Evolutionary conservation across 805 yeast genomes (phyloP), one percentile per base, ranked within the genome.

Genomic region (Ogataea chonburiensis): DNA sequence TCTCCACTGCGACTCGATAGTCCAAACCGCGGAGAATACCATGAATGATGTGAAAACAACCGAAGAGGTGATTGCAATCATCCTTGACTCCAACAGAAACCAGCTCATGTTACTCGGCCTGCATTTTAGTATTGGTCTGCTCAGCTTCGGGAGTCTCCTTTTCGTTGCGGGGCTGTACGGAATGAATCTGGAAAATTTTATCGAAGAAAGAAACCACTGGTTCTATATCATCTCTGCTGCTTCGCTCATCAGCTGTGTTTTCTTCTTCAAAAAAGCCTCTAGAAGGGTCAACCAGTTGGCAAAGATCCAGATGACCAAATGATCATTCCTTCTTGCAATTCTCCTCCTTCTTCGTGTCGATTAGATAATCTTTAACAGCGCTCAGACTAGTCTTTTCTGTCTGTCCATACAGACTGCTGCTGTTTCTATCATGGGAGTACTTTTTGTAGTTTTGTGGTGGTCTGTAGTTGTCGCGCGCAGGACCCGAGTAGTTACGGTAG

Each of bases 1-100:
- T 51, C 81, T 82, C 34, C 94, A 91, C 37, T 76, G 86, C 41
- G 98, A 91, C 63, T 97, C 94, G 52, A 85, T 93, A 45, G 97
- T 91, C 2, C 98, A 93, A 58, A 84, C 85, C 3, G 83, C 82
- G 14, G 93, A 82, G 45, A 84, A 76, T 46, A 64, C 86, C 23
- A 73, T 79, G 20, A 74, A 84, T n/a, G 89, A 91, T 56, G 91
- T 93, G 37, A 77, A 77, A 45, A 86, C 95, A 14, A 89, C 97
- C 0, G 98, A 93, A 58, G 98, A 93, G 58, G 88, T 93, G 52
- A 88, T 89, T 42, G 88, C 88, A 53, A 89, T 93, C 46, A 83
- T 93, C 16, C 64, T 93, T 40, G 99, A 93, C 57, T 83, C 97
- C 1, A 91, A 93, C 60, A 75, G 99, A 60, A 93, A 93, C 60